These are phyloP conservation scores for Scedosporium dehoogii DNA, from an alignment of 2,329 filamentous ascomycete genomes.

Conservation along the genomic window DNA sequence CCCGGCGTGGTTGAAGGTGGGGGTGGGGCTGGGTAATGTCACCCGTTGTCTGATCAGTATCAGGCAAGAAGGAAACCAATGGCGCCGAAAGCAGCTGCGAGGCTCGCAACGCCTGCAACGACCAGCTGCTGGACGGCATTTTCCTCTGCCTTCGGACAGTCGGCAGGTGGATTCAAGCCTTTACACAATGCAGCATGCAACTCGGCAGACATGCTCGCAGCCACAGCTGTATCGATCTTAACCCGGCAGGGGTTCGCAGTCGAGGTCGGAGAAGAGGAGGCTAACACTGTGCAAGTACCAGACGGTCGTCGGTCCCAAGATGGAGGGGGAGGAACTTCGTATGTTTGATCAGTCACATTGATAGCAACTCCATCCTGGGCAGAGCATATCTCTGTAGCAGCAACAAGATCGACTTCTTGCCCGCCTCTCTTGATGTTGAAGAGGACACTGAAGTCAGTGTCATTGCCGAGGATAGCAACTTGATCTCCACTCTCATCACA, in stretches of 20 bases:
- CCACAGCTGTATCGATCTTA: conserved; percentile 11
- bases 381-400: conserved; percentile 30
- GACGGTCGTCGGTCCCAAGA: no score
- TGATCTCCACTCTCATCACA: conserved; percentile 9
- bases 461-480: conserved; percentile 4
- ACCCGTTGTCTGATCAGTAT: conserved; percentile 9
- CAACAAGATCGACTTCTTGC: conserved; percentile 43
- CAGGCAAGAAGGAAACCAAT: conserved; percentile 9
- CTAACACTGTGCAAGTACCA: conserved; percentile 9
- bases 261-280: conserved; percentile 7
- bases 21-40: neutral
- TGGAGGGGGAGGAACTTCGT: no score
- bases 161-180: conserved; percentile 8
- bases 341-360: conserved; percentile 10
- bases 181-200: conserved; percentile 7
- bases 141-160: conserved; percentile 11
- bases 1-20: no score
- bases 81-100: conserved; percentile 8
- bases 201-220: conserved; percentile 11
- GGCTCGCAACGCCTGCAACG: conserved; percentile 4
- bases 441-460: conserved; percentile 6
- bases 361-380: conserved; percentile 6
- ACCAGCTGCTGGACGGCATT: conserved; percentile 3
- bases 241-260: conserved; percentile 11
- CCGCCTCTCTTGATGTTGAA: conserved; percentile 12